These are phyloP conservation scores for Aspergillus biplanus DNA, from an alignment of 495 filamentous ascomycete genomes.

Conservation along the genomic window DNA sequence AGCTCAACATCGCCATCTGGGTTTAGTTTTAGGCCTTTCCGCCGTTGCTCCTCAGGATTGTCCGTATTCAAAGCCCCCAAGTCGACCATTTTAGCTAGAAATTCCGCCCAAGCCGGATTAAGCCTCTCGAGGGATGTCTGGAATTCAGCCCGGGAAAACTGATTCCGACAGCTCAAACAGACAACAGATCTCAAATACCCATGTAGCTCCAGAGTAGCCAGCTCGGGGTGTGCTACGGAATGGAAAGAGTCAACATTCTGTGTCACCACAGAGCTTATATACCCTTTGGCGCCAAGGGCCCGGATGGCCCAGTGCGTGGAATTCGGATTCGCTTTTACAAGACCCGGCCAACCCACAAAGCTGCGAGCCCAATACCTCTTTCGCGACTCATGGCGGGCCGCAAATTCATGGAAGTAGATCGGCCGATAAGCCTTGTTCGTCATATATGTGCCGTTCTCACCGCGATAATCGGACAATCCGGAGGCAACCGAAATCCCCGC, in stretches of 20 bases:
- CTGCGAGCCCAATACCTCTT: constrained; percentile 97
- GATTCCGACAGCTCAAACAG: constrained; percentile 76
- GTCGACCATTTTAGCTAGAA: constrained; percentile 69
- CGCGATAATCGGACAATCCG: constrained; percentile 91
- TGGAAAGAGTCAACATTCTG: constrained; percentile 99
- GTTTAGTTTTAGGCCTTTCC: constrained; percentile 77
- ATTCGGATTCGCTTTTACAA: constrained; percentile 80
- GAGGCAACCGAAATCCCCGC: constrained; percentile 94
- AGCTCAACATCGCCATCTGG: constrained; percentile 95
- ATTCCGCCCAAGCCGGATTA: constrained; percentile 85
- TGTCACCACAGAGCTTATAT: constrained; percentile 79
- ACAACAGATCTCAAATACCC: constrained; percentile 81
- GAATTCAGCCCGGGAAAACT: constrained; percentile 70
- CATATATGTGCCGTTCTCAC: constrained; percentile 86
- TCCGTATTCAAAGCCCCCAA: constrained; percentile 77
- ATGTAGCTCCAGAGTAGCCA: constrained; percentile 84
- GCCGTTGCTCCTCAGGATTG: constrained; percentile 68
- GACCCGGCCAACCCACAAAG: constrained; percentile 86
- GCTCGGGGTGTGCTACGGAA: constrained; percentile 69
- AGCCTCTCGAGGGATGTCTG: constrained; percentile 75
- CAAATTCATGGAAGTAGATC: constrained; percentile 91
- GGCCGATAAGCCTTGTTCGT: constrained; percentile 87
- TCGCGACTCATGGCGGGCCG: constrained; percentile 77
- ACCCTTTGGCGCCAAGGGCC: constrained; percentile 68
- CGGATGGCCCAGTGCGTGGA: constrained; percentile 75